A percentile compares a stretch with the other conserved stretches of the same genome.
Conservation (phyloP, 768 basidiomycete species). For the Cyclocybe aegerita region DNA sequence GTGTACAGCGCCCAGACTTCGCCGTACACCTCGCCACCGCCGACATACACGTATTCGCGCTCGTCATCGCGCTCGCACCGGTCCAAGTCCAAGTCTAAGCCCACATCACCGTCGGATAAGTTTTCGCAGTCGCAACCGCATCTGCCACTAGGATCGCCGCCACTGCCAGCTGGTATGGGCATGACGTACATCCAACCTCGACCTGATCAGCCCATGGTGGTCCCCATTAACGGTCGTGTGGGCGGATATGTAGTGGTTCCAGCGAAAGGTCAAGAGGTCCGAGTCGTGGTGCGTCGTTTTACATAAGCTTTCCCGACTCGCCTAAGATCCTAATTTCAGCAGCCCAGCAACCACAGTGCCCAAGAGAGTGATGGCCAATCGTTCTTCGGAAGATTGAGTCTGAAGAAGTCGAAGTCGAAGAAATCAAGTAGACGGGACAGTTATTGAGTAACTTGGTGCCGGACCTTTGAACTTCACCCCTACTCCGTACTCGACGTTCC, state of each 20-base stretch:
- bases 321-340: neutral
- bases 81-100: no score
- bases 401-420: conserved; percentile 4
- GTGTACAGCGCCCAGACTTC: neutral
- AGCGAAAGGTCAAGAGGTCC: conserved; percentile 4
- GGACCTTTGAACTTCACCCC: no score
- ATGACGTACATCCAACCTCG: conserved; percentile 1
- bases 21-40: neutral
- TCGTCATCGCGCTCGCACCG: neutral
- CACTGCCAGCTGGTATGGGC: neutral
- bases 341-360: neutral
- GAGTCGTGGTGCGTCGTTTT: conserved; percentile 10
- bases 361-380: neutral
- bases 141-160: no score
- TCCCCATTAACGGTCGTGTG: conserved; percentile 10
- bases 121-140: neutral
- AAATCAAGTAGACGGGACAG: neutral
- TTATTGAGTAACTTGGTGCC: no score
- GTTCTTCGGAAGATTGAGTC: conserved; percentile 1
- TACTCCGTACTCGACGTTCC: no score
- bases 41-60: neutral
- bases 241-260: conserved; percentile 15
- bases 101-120: neutral
- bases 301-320: neutral
- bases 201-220: conserved; percentile 6